These are phyloP conservation scores for Ophiostoma quercus DNA, from an alignment of 2,329 filamentous ascomycete species.

Conservation along the genomic window DNA sequence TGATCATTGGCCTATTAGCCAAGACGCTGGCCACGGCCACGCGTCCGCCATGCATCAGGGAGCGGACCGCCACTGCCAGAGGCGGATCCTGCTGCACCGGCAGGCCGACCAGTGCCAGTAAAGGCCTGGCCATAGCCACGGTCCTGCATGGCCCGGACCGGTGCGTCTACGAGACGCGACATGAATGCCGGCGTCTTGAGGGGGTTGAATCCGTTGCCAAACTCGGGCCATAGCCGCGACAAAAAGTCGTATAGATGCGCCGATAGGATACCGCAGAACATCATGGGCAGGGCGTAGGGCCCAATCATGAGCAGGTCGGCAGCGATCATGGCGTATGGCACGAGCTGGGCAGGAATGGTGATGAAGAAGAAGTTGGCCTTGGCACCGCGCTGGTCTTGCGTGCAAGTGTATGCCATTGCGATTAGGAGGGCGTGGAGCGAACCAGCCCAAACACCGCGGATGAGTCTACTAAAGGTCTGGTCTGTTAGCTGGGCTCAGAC, in stretches of 20 bases:
- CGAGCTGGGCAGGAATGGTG: slow-evolving; percentile 72
- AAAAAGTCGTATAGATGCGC: slow-evolving; percentile 90
- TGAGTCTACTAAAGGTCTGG: slow-evolving; percentile 44
- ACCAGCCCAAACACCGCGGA: slow-evolving; percentile 48
- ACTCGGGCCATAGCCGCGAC: slow-evolving; percentile 79
- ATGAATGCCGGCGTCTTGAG: slow-evolving; percentile 70
- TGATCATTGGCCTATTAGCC: not conserved
- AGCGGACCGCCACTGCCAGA: slow-evolving; percentile 45
- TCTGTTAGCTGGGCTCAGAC: slow-evolving; percentile 29
- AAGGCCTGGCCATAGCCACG: slow-evolving; percentile 61
- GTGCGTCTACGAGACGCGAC: slow-evolving; percentile 57
- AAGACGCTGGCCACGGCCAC: slow-evolving; percentile 60
- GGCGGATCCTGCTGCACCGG: slow-evolving; percentile 38
- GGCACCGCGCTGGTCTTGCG: slow-evolving; percentile 75
- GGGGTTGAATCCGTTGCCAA: slow-evolving; percentile 75
- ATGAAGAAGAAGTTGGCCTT: slow-evolving; percentile 77
- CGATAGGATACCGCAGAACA: slow-evolving; percentile 74
- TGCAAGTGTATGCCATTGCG: slow-evolving; percentile 76
- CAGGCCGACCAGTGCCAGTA: not conserved
- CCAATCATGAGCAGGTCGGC: slow-evolving; percentile 63
- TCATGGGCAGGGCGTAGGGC: slow-evolving; percentile 55
- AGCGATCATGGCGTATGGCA: slow-evolving; percentile 75
- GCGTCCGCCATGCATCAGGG: slow-evolving; percentile 59
- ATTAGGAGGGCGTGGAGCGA: slow-evolving; percentile 65
- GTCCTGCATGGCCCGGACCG: slow-evolving; percentile 37